Evolutionary conservation across 768 basidiomycete species (phyloP).

Genomic region (Psilocybe cyanescens): DNA sequence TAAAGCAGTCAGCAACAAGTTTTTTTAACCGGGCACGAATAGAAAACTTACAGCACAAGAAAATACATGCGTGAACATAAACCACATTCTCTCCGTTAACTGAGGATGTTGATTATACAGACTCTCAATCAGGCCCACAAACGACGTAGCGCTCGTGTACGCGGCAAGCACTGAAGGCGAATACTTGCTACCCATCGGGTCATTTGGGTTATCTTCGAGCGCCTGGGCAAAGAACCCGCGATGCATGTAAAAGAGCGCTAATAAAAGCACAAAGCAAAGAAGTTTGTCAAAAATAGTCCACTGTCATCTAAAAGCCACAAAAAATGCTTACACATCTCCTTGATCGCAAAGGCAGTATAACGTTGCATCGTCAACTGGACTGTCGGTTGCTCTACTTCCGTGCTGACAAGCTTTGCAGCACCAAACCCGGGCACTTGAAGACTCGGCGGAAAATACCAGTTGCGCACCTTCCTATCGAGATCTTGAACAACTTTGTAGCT

Average conservation of each 20-base stretch:
- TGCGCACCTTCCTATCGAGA: constrained; percentile 67
- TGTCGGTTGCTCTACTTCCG: constrained; percentile 48
- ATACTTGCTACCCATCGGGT: constrained; percentile 74
- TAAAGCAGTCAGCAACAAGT: constrained; percentile 1
- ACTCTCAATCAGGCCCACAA: constrained; percentile 67
- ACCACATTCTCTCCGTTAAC: constrained; percentile 75
- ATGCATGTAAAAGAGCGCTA: constrained; percentile 76
- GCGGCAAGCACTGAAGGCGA: constrained; percentile 70
- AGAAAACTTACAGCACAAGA: constrained; percentile 60
- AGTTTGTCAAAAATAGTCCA: neutral
- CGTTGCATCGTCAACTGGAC: constrained; percentile 70
- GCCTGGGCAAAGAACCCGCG: constrained; percentile 76
- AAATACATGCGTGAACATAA: constrained; percentile 73
- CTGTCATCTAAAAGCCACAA: neutral
- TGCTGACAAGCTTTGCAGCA: constrained; percentile 40
- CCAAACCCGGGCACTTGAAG: constrained; percentile 69
- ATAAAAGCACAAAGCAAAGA: constrained; percentile 4
- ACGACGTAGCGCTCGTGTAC: constrained; percentile 70
- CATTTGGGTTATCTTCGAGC: constrained; percentile 60
- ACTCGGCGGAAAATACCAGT: constrained; percentile 66
- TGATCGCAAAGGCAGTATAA: constrained; percentile 67
- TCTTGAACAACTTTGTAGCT: constrained; percentile 65
- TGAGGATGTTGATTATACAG: constrained; percentile 66
- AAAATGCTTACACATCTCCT: constrained; percentile 61
- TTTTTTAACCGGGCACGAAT: neutral